phyloP scores from a whole-genome alignment of 2,329 filamentous ascomycete species.

The Amauroascus niger region DNA sequence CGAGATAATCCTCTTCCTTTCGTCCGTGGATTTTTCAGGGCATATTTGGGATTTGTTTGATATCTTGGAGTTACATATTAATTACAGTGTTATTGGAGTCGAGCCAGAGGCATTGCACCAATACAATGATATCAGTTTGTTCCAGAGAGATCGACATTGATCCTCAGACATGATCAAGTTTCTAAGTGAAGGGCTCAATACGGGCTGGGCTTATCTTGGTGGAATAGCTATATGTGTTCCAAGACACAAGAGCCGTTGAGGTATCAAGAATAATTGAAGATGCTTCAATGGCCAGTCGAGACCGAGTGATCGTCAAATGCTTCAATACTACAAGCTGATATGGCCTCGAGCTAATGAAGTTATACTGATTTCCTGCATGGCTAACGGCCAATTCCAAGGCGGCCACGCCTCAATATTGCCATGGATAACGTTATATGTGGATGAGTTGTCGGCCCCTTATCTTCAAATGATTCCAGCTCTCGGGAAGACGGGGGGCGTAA shows the following conservation, averaged over 20 bases:
- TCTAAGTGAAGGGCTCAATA: background rate
- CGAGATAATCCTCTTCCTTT: background rate
- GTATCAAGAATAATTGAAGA: background rate
- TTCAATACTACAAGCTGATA: background rate
- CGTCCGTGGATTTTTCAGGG: background rate
- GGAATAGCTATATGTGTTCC: too few species aligned
- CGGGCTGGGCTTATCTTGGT: too few species aligned
- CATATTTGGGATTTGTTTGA: background rate
- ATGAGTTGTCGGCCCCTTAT: background rate
- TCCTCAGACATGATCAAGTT: background rate
- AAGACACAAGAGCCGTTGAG: background rate
- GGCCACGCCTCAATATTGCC: background rate
- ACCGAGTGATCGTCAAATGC: background rate
- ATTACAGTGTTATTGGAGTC: background rate
- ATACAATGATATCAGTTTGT: constrained; percentile 1
- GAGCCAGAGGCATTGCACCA: background rate
- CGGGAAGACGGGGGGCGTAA: background rate
- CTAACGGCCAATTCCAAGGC: background rate
- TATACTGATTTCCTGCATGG: background rate
- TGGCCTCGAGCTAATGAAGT: background rate
- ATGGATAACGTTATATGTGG: background rate
- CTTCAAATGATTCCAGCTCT: background rate
- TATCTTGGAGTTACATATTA: constrained; percentile 1
- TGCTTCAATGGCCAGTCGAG: background rate
- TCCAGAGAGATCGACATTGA: background rate